Conservation (phyloP, 164 flowering plant genomes). For the Echeveria elegans region DNA sequence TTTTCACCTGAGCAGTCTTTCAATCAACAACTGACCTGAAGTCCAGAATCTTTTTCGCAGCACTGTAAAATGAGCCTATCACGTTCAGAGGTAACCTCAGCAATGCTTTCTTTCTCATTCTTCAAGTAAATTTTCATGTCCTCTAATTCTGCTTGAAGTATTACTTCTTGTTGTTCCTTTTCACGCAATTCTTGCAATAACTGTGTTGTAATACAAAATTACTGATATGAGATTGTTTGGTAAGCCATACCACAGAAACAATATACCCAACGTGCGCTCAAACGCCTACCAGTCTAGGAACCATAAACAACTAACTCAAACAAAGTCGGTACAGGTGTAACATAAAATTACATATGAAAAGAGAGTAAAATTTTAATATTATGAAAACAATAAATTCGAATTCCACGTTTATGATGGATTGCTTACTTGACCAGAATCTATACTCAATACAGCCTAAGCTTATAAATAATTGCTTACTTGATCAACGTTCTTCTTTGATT, state of each 20-base stretch:
- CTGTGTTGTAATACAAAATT: slow-evolving; percentile 24
- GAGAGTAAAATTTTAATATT: no score
- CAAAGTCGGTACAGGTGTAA: not conserved
- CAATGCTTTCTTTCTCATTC: slow-evolving; percentile 43
- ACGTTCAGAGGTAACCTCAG: slow-evolving; percentile 38
- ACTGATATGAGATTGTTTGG: not conserved
- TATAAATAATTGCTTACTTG: slow-evolving; percentile 34
- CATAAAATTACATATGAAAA: not conserved
- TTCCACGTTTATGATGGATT: not conserved
- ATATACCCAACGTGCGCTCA: not conserved
- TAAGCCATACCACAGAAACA: no score
- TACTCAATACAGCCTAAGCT: not conserved
- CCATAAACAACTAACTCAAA: not conserved
- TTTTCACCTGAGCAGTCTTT: not conserved
- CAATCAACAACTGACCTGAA: slow-evolving; percentile 44
- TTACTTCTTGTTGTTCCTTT: slow-evolving; percentile 47
- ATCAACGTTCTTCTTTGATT: slow-evolving; percentile 58
- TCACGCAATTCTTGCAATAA: slow-evolving; percentile 57
- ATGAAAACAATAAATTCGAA: no score
- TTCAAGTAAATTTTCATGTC: slow-evolving; percentile 42
- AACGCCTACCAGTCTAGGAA: not conserved
- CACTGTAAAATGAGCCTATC: slow-evolving; percentile 45
- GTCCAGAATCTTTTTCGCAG: slow-evolving; percentile 58
- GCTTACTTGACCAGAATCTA: not conserved
- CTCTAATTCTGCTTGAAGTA: slow-evolving; percentile 62